Conservation (phyloP, 495 filamentous ascomycete species). For the Elasticomyces elasticus region DNA sequence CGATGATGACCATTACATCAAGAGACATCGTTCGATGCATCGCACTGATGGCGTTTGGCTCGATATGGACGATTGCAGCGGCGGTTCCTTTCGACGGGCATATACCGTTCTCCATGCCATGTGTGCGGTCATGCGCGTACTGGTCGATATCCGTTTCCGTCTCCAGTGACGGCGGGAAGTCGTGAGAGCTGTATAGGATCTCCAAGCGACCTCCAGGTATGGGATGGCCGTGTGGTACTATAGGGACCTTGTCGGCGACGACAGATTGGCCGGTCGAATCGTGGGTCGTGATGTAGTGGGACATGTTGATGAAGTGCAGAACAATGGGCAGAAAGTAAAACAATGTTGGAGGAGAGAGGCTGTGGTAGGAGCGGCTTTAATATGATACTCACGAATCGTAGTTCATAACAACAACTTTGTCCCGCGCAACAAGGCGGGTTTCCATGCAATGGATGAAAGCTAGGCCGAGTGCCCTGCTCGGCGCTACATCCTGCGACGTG, state of each 20-base stretch:
- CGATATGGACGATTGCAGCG: conserved; percentile 4
- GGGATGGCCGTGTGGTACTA: not conserved
- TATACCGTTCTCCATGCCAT: conserved; percentile 2
- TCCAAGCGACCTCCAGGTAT: conserved; percentile 7
- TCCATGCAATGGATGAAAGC: too few relatives aligned
- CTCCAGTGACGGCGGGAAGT: not conserved
- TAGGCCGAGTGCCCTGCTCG: too few relatives aligned
- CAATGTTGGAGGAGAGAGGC: too few relatives aligned
- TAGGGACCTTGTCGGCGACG: conserved; percentile 11
- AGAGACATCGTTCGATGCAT: conserved; percentile 29
- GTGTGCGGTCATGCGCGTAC: conserved; percentile 10
- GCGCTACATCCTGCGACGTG: too few relatives aligned
- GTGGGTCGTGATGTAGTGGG: conserved; percentile 28
- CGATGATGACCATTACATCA: conserved; percentile 26
- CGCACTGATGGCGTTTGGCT: not conserved
- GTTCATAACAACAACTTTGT: too few relatives aligned
- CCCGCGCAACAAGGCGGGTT: too few relatives aligned
- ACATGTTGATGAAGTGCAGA: not conserved
- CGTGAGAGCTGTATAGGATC: conserved; percentile 10
- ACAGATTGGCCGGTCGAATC: conserved; percentile 18
- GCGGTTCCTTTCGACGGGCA: conserved; percentile 7
- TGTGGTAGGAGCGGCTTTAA: too few relatives aligned
- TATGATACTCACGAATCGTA: too few relatives aligned
- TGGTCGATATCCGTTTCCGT: conserved; percentile 14
- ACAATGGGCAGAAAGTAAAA: too few relatives aligned